Percentiles rank a stretch among this genome's conserved stretches.
Conservation (phyloP, 1,139 yeast species). For the Magnusiomyces suaveolens region DNA sequence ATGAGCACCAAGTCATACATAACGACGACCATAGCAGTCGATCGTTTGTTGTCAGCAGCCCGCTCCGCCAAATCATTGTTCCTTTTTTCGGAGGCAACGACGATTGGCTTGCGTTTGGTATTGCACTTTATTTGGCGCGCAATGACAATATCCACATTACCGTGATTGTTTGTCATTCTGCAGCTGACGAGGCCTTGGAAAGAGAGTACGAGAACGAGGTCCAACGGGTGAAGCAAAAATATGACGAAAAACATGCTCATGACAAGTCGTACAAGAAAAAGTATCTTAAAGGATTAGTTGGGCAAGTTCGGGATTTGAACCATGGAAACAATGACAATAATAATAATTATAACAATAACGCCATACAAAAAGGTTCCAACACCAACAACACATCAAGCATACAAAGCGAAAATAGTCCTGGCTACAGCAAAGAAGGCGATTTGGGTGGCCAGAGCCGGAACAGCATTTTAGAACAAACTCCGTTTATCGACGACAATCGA, state of each 20-base stretch:
- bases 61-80: slow-evolving; percentile 8
- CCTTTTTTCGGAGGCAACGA: slow-evolving; percentile 13
- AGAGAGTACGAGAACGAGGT: not conserved
- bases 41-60: not conserved
- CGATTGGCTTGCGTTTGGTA: slow-evolving; percentile 13
- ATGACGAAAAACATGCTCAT: not conserved
- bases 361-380: no score
- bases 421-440: not conserved
- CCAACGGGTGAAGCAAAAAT: not conserved
- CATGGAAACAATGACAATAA: not conserved
- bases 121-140: slow-evolving; percentile 11
- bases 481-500: not conserved
- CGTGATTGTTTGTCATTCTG: slow-evolving; percentile 6
- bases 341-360: no score
- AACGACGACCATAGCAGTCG: not conserved
- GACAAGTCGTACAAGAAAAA: not conserved
- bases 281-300: slow-evolving; percentile 1
- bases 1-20: not conserved
- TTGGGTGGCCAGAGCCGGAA: not conserved
- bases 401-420: not conserved
- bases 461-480: not conserved
- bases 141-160: slow-evolving; percentile 10
- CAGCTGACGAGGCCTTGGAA: not conserved
- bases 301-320: not conserved
- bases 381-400: not conserved